Evolutionary conservation across 306 rosid genomes (phyloP).

Genomic region (Ziziphus jujuba): DNA sequence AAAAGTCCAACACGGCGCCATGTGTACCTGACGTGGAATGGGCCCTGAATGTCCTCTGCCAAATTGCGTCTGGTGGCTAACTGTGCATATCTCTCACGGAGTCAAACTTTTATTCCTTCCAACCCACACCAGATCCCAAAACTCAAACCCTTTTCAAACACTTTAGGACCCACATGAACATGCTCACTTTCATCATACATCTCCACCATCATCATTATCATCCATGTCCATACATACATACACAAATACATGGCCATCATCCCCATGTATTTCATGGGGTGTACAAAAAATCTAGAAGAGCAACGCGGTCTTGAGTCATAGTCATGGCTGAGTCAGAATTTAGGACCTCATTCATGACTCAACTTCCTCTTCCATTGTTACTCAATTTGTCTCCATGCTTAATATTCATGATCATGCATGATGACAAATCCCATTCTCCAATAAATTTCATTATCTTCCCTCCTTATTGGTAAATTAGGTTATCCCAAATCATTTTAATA

Average conservation of each 20-base stretch:
- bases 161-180: neutral
- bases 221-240: conserved; percentile 6
- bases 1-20: conserved; percentile 47
- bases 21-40: conserved; percentile 55
- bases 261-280: neutral
- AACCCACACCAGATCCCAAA: neutral
- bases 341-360: conserved; percentile 48
- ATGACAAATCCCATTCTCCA: conserved; percentile 14
- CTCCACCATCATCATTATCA: too few relatives aligned
- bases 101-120: conserved; percentile 5
- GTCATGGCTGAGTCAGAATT: conserved; percentile 59
- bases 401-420: neutral
- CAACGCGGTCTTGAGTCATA: conserved; percentile 23
- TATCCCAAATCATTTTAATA: neutral
- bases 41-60: conserved; percentile 39
- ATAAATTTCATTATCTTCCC: conserved; percentile 12
- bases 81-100: neutral
- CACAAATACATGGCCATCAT: conserved; percentile 1
- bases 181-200: neutral
- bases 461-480: conserved; percentile 16
- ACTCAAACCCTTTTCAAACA: conserved; percentile 33
- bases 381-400: conserved; percentile 1
- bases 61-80: conserved; percentile 35
- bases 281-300: conserved; percentile 1
- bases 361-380: conserved; percentile 9